Evolutionary conservation across 495 filamentous ascomycete genomes (phyloP), one percentile per base, ranked within the genome.

Genomic region (Glonium stellatum): DNA sequence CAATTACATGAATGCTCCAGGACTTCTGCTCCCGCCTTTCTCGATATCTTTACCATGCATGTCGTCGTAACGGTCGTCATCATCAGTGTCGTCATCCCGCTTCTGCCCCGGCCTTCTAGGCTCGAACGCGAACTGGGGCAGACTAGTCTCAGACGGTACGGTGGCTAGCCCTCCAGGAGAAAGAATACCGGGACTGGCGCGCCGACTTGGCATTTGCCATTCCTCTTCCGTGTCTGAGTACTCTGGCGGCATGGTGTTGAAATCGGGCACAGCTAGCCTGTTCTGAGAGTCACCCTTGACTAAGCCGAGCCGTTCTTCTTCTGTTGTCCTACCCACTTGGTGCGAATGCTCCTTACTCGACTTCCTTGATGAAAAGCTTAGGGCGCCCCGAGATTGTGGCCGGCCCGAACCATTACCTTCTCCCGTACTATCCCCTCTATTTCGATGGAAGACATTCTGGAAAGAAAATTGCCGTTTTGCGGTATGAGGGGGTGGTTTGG

Each of bases 271-370:
- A 13, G 70, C 54, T 4, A 79, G 76, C 67, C 73, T 59, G 23
- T 57, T 59, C 11, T 54, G 57, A 15, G 79, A 78, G 75, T 92
- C 88, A 13, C 89, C 90, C 67, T 85, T 84, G 5, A 97, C 92
- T 0, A 98, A 80, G 0, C 93, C 93, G 19, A 96, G 69, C 36
- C 82, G 78, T 66, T 98, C 93, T 71, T 98, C 93, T 66, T 97
- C 93, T 0, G 92, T 96, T 6, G 82, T 81, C 50, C 73, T 73
- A 61, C 79, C 80, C 21, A 63, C 64, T 22, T 59, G 59, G 11
- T 61, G 54, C 52, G 63, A 42, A 50, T 66, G 55, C 68, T 72
- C 61, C 66, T 71, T 39, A 55, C 73, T 67, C 68, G 75, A 68
- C 71, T 80, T 60, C 71, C 82, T 62, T 70, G 80, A 65, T 65